A percentile compares a stretch with the other conserved stretches of the same genome.
phyloP scores from a whole-genome alignment of 768 basidiomycete species.

The Trametes elegans region DNA sequence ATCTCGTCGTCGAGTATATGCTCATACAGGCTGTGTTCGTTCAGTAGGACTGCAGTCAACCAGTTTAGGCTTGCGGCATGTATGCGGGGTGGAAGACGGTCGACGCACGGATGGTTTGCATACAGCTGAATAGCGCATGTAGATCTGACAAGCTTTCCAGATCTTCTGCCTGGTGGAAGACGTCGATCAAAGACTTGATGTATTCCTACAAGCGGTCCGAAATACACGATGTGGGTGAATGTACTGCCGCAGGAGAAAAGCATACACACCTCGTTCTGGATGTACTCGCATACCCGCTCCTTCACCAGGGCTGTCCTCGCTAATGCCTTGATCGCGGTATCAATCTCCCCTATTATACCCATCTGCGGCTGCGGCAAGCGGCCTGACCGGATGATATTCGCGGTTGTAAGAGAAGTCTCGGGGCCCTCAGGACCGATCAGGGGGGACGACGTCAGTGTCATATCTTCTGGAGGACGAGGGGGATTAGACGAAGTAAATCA shows the following conservation, averaged over 20 bases:
- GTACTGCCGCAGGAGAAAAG: not conserved
- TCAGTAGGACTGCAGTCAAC: slow-evolving; percentile 72
- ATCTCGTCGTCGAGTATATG: slow-evolving; percentile 91
- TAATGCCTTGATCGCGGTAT: slow-evolving; percentile 72
- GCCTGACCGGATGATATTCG: slow-evolving; percentile 65
- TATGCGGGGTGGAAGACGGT: not conserved
- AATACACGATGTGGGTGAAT: slow-evolving; percentile 1
- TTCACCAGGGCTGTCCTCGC: slow-evolving; percentile 70
- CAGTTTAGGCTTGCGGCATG: not conserved
- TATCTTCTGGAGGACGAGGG: slow-evolving; percentile 39
- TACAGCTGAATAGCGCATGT: slow-evolving; percentile 86
- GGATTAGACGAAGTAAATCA: not conserved
- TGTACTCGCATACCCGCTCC: slow-evolving; percentile 88
- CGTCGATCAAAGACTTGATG: slow-evolving; percentile 80
- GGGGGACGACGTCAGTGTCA: slow-evolving; percentile 57
- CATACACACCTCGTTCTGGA: slow-evolving; percentile 71
- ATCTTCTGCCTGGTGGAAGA: slow-evolving; percentile 89
- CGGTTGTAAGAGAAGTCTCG: slow-evolving; percentile 57
- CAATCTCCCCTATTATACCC: slow-evolving; percentile 77
- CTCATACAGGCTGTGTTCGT: slow-evolving; percentile 93
- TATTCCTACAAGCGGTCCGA: slow-evolving; percentile 59
- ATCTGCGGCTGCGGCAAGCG: slow-evolving; percentile 75
- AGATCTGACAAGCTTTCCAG: slow-evolving; percentile 87
- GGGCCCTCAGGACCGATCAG: slow-evolving; percentile 55
- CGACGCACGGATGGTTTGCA: slow-evolving; percentile 88